Percentiles rank a stretch among this genome's conserved stretches.
Conservation (phyloP, 225 moss, liverwort and hornwort species). For the Straminergon stramineum region DNA sequence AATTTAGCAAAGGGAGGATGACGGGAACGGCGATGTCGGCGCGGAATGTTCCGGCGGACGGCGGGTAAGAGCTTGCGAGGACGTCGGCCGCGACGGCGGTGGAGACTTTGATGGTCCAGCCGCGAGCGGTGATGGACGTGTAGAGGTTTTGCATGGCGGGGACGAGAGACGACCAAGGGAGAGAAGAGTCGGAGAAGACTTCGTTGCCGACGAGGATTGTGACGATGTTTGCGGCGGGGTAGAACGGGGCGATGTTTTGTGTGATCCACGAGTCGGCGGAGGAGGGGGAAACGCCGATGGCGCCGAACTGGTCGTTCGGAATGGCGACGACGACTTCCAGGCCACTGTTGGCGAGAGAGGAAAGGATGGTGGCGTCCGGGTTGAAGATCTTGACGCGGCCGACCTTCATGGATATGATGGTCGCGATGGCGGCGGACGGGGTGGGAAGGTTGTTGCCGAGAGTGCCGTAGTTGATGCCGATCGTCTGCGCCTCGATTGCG, state of each 20-base stretch:
- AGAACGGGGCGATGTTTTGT: constrained; percentile 15
- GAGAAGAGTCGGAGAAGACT: constrained; percentile 22
- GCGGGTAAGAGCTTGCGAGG: constrained; percentile 36
- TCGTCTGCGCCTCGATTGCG: constrained; percentile 13
- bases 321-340: constrained; percentile 45
- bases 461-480: constrained; percentile 70
- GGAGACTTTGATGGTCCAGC: constrained; percentile 36
- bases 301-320: constrained; percentile 40
- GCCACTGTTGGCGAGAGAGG: constrained; percentile 38
- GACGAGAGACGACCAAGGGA: constrained; percentile 30
- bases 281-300: constrained; percentile 12
- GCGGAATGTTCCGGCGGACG: constrained; percentile 29
- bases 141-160: constrained; percentile 46
- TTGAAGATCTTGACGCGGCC: constrained; percentile 66
- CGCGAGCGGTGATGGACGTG: constrained; percentile 7
- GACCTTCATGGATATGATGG: constrained; percentile 45
- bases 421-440: constrained; percentile 17
- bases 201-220: constrained; percentile 45
- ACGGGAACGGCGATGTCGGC: constrained; percentile 25
- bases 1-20: constrained; percentile 25
- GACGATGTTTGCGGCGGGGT: constrained; percentile 38
- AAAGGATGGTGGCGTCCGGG: constrained; percentile 38
- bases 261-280: constrained; percentile 41
- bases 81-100: constrained; percentile 46
- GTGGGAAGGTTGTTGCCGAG: constrained; percentile 45